Evolutionary conservation across 83 land plant species (phyloP).

Genomic region (Picea mariana): DNA sequence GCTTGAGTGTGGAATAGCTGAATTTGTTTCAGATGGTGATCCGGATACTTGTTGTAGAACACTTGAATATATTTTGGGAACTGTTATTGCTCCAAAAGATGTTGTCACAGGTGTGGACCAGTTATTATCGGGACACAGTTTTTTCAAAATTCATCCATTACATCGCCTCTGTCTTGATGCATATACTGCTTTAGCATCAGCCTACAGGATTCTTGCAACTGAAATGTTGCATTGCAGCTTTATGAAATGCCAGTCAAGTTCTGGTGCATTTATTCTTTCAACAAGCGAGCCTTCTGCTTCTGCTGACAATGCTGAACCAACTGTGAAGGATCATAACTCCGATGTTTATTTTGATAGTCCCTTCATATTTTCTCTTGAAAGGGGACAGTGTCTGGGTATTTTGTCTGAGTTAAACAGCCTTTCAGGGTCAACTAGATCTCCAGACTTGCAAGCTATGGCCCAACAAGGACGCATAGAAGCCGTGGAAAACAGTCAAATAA

Average conservation of each 20-base stretch:
- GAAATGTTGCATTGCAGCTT: background rate
- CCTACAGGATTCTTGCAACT: constrained; percentile 35
- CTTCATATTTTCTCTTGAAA: too few species aligned
- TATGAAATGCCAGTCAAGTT: too few species aligned
- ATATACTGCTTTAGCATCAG: constrained; percentile 43
- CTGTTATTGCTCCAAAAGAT: background rate
- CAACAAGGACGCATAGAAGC: too few species aligned
- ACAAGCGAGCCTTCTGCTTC: too few species aligned
- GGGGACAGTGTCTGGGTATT: too few species aligned
- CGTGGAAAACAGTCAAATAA: background rate
- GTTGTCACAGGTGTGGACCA: background rate
- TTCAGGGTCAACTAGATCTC: too few species aligned
- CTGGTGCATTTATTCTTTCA: too few species aligned
- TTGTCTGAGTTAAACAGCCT: too few species aligned
- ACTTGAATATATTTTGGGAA: constrained; percentile 21
- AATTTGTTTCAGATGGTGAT: constrained; percentile 25
- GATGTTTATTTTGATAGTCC: too few species aligned
- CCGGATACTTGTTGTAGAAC: constrained; percentile 34
- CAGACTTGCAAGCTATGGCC: too few species aligned
- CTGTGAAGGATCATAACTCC: too few species aligned
- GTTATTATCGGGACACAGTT: background rate
- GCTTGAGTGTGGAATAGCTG: constrained; percentile 24
- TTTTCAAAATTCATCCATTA: constrained; percentile 41
- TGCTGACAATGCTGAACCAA: too few species aligned
- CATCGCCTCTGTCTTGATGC: constrained; percentile 40